Conservation (phyloP, 768 basidiomycete genomes). For the Dioszegia hungarica region DNA sequence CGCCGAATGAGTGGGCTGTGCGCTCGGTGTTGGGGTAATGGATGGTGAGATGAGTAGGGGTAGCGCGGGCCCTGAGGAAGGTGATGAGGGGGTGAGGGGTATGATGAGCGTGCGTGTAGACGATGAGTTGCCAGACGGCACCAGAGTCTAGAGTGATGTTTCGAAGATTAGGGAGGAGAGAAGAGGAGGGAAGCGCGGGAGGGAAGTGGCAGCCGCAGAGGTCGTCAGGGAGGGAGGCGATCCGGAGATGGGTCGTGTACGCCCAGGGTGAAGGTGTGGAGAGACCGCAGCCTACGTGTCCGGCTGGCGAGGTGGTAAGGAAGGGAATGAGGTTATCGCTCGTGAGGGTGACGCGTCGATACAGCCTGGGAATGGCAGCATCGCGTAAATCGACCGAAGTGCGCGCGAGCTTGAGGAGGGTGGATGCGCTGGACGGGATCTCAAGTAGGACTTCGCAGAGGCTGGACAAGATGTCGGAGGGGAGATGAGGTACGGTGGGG, state of each 20-base stretch:
- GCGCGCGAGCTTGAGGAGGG: not conserved
- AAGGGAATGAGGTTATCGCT: not conserved
- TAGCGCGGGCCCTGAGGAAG: not conserved
- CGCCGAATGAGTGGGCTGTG: not conserved
- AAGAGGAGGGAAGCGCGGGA: not conserved
- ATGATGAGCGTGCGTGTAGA: not conserved
- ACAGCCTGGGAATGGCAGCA: not conserved
- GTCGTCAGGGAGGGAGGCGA: not conserved
- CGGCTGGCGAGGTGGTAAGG: not conserved
- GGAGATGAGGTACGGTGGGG: too few relatives aligned
- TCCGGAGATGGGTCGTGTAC: not conserved
- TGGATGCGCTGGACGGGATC: not conserved
- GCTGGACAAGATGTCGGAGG: not conserved
- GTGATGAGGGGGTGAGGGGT: not conserved
- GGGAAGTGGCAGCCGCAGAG: not conserved
- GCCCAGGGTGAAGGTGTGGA: not conserved
- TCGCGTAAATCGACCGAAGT: not conserved
- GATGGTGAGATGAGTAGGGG: not conserved
- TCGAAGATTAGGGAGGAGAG: not conserved
- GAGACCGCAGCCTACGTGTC: too few relatives aligned
- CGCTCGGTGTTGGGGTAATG: not conserved
- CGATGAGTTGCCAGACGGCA: not conserved
- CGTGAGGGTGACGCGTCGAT: not conserved
- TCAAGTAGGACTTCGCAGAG: not conserved
- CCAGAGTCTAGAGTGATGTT: not conserved